Base-by-base conservation (phyloP, 2,329 filamentous ascomycete genomes). In the Aspergillus candidus region DNA sequence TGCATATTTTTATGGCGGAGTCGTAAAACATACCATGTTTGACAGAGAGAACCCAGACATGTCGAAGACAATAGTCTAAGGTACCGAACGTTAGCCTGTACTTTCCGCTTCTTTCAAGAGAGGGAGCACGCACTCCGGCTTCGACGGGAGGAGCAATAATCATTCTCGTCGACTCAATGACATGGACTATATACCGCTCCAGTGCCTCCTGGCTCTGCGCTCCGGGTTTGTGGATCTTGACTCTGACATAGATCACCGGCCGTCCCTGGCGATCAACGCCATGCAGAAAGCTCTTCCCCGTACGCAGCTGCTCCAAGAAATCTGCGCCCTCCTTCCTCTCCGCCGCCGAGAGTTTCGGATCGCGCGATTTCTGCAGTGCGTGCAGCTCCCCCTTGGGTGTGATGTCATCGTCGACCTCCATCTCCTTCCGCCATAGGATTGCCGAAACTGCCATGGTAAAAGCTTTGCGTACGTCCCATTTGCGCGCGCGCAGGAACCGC, bases 401-500 rank as follows among this genome's bases (percentile, higher is more conserved):
- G 52, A 97, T 83, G 50, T 93, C 86, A 44, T 86, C 83, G 59
- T 96, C 91, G 13, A 96, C 86, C 53, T 86, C 80, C 76, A 90
- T 84, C 49, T 91, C 86, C 29, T 79, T 76, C 44, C 91, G 80
- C 91, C 91, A 97, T 62, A 87, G 83, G 78, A 96, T 85, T 0
- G 90, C 91, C 2, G 86, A 86, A 34, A 96, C 77, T 66, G 95
- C 73, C 91, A 96, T 96, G 51, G 91, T 77, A 29, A 95, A 76
- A 1, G 91, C 90, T 62, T 86, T 88, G 33, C 94, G 83, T 3
- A 94, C 82, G 59, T 96, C 87, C 91, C 91, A 97, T 67, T 94
- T 94, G 32, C 88, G 76, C 15, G 88, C 88, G 38, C 88, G 76
- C 38, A 94, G 72, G 63, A 91, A 94, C 32, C 88, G 81, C 36